Percentiles rank a stretch among this genome's conserved stretches.
Evolutionary conservation across 495 filamentous ascomycete species (phyloP).

Genomic region (Aspergillus sclerotioniger): DNA sequence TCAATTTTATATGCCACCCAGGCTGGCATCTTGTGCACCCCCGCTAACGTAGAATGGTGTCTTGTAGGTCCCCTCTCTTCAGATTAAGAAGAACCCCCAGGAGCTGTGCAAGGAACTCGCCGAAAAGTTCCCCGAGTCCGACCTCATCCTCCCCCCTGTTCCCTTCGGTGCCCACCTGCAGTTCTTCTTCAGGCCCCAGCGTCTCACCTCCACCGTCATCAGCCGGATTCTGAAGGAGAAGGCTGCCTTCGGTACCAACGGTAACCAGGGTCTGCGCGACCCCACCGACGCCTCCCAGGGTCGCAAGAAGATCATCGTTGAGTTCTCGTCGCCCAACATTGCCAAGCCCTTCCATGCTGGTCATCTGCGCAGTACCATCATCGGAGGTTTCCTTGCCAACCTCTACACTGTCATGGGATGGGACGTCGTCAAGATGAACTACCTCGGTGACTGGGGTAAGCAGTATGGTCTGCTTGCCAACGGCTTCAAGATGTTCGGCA

Average conservation of each 20-base stretch:
- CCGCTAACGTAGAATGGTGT: conserved; percentile 1
- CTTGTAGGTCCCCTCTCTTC: conserved; percentile 62
- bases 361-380: conserved; percentile 73
- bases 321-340: conserved; percentile 78
- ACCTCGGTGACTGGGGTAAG: conserved; percentile 76
- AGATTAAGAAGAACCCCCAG: conserved; percentile 72
- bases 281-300: conserved; percentile 67
- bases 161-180: conserved; percentile 65
- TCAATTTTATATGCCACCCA: neutral
- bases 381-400: conserved; percentile 70
- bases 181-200: conserved; percentile 72
- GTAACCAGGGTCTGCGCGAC: conserved; percentile 63
- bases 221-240: conserved; percentile 61
- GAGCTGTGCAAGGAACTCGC: conserved; percentile 70
- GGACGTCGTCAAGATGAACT: conserved; percentile 71
- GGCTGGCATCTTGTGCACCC: no score
- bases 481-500: conserved; percentile 64
- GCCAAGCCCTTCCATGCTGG: conserved; percentile 72
- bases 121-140: conserved; percentile 74
- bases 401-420: conserved; percentile 68
- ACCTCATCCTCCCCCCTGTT: conserved; percentile 68
- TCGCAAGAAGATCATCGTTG: conserved; percentile 64
- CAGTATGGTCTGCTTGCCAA: conserved; percentile 70
- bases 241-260: conserved; percentile 63
- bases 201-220: conserved; percentile 60